A percentile compares a stretch with the other conserved stretches of the same genome.
Conservation (phyloP, 257 asterid species). For the Penstemon newberryi region DNA sequence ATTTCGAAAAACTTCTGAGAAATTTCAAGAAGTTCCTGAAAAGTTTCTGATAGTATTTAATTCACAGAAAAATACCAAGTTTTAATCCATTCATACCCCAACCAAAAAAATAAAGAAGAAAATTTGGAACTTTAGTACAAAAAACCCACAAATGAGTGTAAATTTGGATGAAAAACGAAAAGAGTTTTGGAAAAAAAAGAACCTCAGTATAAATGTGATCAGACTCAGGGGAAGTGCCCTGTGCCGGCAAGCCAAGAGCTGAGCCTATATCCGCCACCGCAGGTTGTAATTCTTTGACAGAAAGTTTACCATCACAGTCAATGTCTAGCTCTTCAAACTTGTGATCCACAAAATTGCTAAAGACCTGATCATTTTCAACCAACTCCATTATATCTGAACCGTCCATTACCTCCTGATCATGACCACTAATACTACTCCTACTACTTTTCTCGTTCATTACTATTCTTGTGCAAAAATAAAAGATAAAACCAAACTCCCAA, state of each 20-base stretch:
- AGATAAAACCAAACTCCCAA: no score
- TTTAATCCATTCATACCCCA: no score
- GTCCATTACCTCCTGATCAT: constrained; percentile 65
- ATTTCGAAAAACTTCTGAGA: no score
- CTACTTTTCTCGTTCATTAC: constrained; percentile 39
- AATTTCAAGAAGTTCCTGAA: no score
- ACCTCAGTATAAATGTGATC: constrained; percentile 86
- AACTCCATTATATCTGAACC: constrained; percentile 94
- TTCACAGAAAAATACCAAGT: no score
- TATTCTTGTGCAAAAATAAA: constrained; percentile 27
- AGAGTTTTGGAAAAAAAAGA: background rate
- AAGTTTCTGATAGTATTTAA: no score
- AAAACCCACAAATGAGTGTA: background rate
- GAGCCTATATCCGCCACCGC: constrained; percentile 84
- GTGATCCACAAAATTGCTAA: constrained; percentile 71
- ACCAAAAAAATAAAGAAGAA: no score
- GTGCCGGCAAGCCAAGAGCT: constrained; percentile 84
- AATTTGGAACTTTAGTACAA: no score
- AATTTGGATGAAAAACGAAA: background rate
- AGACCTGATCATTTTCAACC: constrained; percentile 80
- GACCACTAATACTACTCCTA: background rate
- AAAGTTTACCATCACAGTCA: constrained; percentile 81
- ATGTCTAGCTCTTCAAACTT: constrained; percentile 77
- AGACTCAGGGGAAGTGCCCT: constrained; percentile 64
- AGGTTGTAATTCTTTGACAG: constrained; percentile 74